Evolutionary conservation across 2,329 filamentous ascomycete genomes (phyloP), one percentile per base, ranked within the genome.

Genomic region (Cordyceps pruinosa): DNA sequence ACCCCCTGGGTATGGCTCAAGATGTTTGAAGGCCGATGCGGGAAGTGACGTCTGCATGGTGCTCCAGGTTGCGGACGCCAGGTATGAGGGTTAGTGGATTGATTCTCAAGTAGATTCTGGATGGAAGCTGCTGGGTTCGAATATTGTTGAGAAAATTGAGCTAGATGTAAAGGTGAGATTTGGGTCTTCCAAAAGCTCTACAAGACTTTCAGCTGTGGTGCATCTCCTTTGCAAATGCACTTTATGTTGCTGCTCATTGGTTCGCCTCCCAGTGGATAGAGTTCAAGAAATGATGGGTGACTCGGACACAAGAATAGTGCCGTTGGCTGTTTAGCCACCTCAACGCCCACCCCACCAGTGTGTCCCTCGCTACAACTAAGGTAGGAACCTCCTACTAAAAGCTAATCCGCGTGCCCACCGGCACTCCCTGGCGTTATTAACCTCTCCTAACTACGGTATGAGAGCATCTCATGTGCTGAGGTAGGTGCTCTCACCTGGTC

Each of bases 1-100:
- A 2, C 51, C 51, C 6, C 51, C 51, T 35, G 51, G 51, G 28
- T 45, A 54, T 19, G 51, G 51, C 26, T 54, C 51, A 25, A 54
- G 51, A 45, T 54, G 51, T 37, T 54, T 54, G 19, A 54, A 30
- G 12, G 41, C 51, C 17, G 51, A 46, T 45, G 35, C 28, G 39
- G 51, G 51, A 32, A 54, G 13, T 3, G 51, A 32, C 10, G 13
- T 21, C 17, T 52, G 19, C 49, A 52, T 52, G 25, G 37, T 30
- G 32, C n/a, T 19, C 13, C 10, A 37, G 23, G 42, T 32, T 32
- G 49, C 15, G 12, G 23, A 21, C 13, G 13, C 10, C 15, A 19
- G 26, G 1, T 28, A 17, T 50, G n/a, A n/a, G n/a, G n/a, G n/a
- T n/a, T n/a, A n/a, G n/a, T n/a, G n/a, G n/a, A n/a, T n/a, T n/a